phyloP scores from a whole-genome alignment of 2,329 filamentous ascomycete genomes.

The Dactylellina parvicollis region DNA sequence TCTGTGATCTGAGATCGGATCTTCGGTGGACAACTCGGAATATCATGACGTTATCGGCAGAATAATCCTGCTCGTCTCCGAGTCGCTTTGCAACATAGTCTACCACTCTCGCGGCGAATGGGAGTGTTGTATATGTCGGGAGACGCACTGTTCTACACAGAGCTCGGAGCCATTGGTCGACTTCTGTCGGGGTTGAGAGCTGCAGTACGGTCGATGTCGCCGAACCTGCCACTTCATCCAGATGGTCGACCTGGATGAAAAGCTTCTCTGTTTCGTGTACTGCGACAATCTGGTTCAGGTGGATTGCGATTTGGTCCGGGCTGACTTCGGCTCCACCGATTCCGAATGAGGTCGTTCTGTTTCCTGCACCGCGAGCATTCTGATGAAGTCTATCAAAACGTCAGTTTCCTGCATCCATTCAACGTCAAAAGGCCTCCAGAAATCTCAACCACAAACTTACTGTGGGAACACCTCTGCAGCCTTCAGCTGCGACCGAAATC shows the following conservation, averaged over 20 bases:
- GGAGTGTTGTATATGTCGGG: slow-evolving; percentile 63
- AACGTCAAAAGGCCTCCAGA: neutral
- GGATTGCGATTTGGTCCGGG: slow-evolving; percentile 55
- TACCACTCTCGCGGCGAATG: slow-evolving; percentile 65
- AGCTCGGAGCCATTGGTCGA: slow-evolving; percentile 72
- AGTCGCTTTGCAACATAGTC: slow-evolving; percentile 72
- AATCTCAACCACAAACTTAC: slow-evolving; percentile 25
- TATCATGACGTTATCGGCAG: slow-evolving; percentile 73
- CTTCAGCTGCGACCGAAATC: slow-evolving; percentile 74
- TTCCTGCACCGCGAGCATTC: slow-evolving; percentile 53
- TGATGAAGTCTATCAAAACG: slow-evolving; percentile 28
- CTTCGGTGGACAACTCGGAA: slow-evolving; percentile 75
- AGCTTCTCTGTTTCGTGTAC: slow-evolving; percentile 75
- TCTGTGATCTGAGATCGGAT: slow-evolving; percentile 65
- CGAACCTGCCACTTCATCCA: slow-evolving; percentile 68
- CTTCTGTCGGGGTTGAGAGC: slow-evolving; percentile 66
- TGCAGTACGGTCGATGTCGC: slow-evolving; percentile 57
- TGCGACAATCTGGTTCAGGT: slow-evolving; percentile 72
- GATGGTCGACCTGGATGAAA: slow-evolving; percentile 73
- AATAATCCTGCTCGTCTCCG: slow-evolving; percentile 75
- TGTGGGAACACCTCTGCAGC: slow-evolving; percentile 71
- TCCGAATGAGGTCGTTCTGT: slow-evolving; percentile 56
- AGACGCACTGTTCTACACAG: slow-evolving; percentile 71
- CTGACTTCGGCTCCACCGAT: slow-evolving; percentile 54
- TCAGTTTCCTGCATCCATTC: neutral